Evolutionary conservation across 768 basidiomycete genomes (phyloP), one percentile per base, ranked within the genome.

Genomic region (Steccherinum ochraceum): DNA sequence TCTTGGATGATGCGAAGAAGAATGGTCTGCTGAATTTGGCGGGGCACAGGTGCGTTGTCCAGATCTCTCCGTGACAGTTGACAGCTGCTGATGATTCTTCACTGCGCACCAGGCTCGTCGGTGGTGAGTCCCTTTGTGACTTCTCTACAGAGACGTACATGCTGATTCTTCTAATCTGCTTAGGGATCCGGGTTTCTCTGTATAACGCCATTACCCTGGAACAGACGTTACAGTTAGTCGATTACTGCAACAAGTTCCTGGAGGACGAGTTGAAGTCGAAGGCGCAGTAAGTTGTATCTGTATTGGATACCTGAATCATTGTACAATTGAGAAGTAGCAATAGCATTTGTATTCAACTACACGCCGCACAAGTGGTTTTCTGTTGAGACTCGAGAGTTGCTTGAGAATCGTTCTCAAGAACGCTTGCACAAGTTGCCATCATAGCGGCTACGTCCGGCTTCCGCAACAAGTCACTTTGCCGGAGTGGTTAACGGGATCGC

Each of bases 1-100:
- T 97, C 66, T 64, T 98, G 56, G 74, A 77, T 18, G 91, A 87
- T 10, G 94, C 94, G 0, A 86, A 92, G 61, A 73, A 72, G 58
- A 72, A 67, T 51, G 90, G 89, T 0, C 83, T 98, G 79, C 84
- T 83, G 59, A 89, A 88, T 26, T 69, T 96, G 50, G 94, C 92
- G 66, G 96, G 96, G 0, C 96, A 99, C 72, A 78, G 95, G 82
- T 92, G 61, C 57, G 89, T 72, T 2, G 41, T 25, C 20, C 16
- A 24, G 10, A 12, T 43, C 18, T 35, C 21, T 39, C 16, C 24
- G 12, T 2, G 4, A 19, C 20, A 2, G 40, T 13, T 10, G 19
- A 7, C 11, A 13, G 21, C 19, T 25, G 16, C 5, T 21, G 23
- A 30, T 47, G 24, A 24, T 41, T 30, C 20, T 4, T 23, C 35